These are phyloP conservation scores for Collybia nuda DNA, from an alignment of 768 basidiomycete genomes.

Conservation along the genomic window DNA sequence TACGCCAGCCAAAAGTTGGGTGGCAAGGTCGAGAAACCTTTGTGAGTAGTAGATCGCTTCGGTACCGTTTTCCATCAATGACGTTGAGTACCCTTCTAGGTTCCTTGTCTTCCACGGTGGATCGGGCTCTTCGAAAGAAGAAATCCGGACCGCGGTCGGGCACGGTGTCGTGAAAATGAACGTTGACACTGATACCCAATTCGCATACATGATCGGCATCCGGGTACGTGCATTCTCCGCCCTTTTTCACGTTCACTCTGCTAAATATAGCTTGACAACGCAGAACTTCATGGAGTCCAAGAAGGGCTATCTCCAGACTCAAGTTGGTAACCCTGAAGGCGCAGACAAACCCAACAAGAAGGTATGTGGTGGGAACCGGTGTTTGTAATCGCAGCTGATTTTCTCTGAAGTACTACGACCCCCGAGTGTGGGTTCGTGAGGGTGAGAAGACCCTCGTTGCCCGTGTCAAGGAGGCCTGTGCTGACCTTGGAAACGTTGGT, in stretches of 20 bases:
- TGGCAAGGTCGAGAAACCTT: conserved; percentile 66
- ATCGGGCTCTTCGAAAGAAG: conserved; percentile 94
- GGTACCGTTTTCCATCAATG: neutral
- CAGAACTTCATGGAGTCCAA: conserved; percentile 86
- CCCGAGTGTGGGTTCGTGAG: conserved; percentile 98
- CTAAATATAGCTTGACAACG: neutral
- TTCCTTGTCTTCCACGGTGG: conserved; percentile 99
- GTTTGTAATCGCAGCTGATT: neutral
- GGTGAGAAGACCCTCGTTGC: conserved; percentile 89
- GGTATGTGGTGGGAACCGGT: conserved; percentile 33
- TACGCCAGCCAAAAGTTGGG: conserved; percentile 70
- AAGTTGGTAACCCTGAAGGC: conserved; percentile 98
- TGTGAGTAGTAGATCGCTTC: conserved; percentile 52
- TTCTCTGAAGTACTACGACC: conserved; percentile 75
- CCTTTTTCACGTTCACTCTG: neutral
- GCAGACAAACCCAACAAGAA: conserved; percentile 99
- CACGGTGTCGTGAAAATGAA: conserved; percentile 99
- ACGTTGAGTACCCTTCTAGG: conserved; percentile 32
- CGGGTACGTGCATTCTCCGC: conserved; percentile 43
- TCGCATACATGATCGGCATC: conserved; percentile 87
- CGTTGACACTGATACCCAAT: conserved; percentile 94
- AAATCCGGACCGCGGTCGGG: conserved; percentile 88
- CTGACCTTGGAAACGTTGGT: conserved; percentile 73
- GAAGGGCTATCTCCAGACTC: conserved; percentile 83
- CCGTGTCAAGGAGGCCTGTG: conserved; percentile 93